phyloP scores from a whole-genome alignment of 345 rosid genomes.

The Excoecaria agallocha region DNA sequence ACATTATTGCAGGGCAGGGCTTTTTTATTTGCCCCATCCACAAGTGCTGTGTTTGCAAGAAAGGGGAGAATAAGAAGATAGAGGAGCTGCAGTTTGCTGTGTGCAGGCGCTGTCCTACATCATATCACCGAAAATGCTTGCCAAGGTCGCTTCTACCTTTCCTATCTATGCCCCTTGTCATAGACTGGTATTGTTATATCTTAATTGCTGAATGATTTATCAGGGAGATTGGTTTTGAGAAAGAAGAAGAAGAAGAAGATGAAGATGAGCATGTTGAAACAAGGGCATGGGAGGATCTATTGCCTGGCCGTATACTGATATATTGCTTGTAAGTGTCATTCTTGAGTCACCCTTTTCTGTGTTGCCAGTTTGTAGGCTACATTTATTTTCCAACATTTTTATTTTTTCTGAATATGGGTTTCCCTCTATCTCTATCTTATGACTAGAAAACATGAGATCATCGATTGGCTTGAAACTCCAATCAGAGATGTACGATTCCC shows the following conservation, averaged over 20 bases:
- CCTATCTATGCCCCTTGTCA: background rate
- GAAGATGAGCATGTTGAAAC: conserved; percentile 47
- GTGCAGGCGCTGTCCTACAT: conserved; percentile 88
- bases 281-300: conserved; percentile 83
- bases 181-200: background rate
- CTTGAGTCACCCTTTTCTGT: background rate
- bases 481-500: conserved; percentile 71
- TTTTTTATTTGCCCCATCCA: conserved; percentile 75
- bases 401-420: conserved; percentile 20
- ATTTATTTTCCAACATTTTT: conserved; percentile 4
- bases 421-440: conserved; percentile 5
- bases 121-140: conserved; percentile 90
- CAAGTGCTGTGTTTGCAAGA: conserved; percentile 71
- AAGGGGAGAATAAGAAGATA: conserved; percentile 60
- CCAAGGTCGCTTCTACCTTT: conserved; percentile 52
- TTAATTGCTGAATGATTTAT: conserved; percentile 9
- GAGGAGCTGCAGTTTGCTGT: conserved; percentile 70
- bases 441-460: conserved; percentile 68
- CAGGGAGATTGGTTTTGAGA: conserved; percentile 67
- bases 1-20: conserved; percentile 52
- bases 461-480: conserved; percentile 68
- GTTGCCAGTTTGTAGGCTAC: conserved; percentile 3
- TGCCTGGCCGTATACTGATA: conserved; percentile 68
- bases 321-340: conserved; percentile 72
- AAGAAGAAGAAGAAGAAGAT: conserved; percentile 45